Percentiles rank a stretch among this genome's conserved stretches.
Conservation (phyloP, 2,329 filamentous ascomycete genomes). For the Calonectria naviculata region DNA sequence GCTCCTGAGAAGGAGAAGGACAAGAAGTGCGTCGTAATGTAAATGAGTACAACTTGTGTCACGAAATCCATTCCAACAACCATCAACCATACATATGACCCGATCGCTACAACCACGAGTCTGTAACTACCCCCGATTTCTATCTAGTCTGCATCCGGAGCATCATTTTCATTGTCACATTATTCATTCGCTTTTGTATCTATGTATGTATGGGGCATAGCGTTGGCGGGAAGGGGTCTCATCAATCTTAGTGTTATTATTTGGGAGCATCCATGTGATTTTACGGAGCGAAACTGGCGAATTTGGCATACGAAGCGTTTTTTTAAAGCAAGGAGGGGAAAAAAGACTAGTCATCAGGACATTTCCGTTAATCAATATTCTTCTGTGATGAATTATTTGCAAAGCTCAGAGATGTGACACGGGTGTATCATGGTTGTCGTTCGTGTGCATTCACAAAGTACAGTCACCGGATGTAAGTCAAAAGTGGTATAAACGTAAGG, state of each 20-base stretch:
- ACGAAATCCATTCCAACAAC: conserved; percentile 13
- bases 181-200: conserved; percentile 28
- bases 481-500: neutral
- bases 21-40: conserved; percentile 67
- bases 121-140: conserved; percentile 13
- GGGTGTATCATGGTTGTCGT: too few relatives aligned
- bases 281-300: conserved; percentile 27
- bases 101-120: conserved; percentile 25
- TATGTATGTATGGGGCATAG: conserved; percentile 29
- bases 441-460: too few relatives aligned
- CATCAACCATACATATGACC: conserved; percentile 31
- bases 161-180: conserved; percentile 20
- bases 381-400: neutral
- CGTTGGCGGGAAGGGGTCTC: conserved; percentile 10
- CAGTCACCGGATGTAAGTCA: too few relatives aligned
- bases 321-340: neutral
- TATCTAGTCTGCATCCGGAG: conserved; percentile 14
- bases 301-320: conserved; percentile 12
- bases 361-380: neutral
- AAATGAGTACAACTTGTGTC: conserved; percentile 30
- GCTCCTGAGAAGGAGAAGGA: conserved; percentile 55
- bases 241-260: conserved; percentile 3
- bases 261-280: conserved; percentile 24
- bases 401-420: neutral
- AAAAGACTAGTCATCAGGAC: conserved; percentile 1